These are phyloP conservation scores for Staphylotrichum longicolle DNA, from an alignment of 495 filamentous ascomycete species.

Conservation along the genomic window DNA sequence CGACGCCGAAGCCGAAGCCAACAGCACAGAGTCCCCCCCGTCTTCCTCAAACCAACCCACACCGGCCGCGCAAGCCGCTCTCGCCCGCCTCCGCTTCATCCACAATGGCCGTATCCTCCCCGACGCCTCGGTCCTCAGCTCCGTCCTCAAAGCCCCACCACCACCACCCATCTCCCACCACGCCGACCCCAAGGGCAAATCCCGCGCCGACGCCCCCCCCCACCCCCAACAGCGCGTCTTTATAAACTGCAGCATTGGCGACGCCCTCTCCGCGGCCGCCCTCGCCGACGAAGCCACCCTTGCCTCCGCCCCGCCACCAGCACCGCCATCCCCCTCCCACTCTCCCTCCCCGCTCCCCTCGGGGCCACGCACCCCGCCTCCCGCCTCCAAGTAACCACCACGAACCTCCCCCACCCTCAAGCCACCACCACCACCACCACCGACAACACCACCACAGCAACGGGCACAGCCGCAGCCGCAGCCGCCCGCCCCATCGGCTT, in stretches of 20 bases:
- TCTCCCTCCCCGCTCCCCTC: background rate
- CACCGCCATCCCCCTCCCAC: slow-evolving; percentile 5
- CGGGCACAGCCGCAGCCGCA: background rate
- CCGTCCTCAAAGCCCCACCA: slow-evolving; percentile 61
- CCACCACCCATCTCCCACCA: slow-evolving; percentile 44
- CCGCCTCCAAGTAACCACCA: background rate
- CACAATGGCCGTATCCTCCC: slow-evolving; percentile 80
- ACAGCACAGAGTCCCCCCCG: slow-evolving; percentile 43
- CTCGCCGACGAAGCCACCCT: slow-evolving; percentile 64
- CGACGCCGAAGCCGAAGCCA: slow-evolving; percentile 39
- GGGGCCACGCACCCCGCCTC: background rate
- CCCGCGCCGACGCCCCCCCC: slow-evolving; percentile 25
- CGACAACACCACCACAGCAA: background rate
- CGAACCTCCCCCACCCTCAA: background rate
- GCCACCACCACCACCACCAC: background rate
- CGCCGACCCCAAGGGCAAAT: slow-evolving; percentile 38
- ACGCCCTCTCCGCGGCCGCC: slow-evolving; percentile 64
- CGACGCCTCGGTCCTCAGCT: slow-evolving; percentile 62
- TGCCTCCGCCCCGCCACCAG: slow-evolving; percentile 42
- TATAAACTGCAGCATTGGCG: slow-evolving; percentile 85
- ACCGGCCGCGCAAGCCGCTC: slow-evolving; percentile 45
- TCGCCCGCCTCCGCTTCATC: slow-evolving; percentile 78
- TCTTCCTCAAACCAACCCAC: slow-evolving; percentile 27
- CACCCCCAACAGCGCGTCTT: slow-evolving; percentile 55
- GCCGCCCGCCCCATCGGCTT: slow-evolving; percentile 63